Evolutionary conservation across 2,329 filamentous ascomycete genomes (phyloP), one percentile per base, ranked within the genome.

Genomic region (Trichoderma hamatum): DNA sequence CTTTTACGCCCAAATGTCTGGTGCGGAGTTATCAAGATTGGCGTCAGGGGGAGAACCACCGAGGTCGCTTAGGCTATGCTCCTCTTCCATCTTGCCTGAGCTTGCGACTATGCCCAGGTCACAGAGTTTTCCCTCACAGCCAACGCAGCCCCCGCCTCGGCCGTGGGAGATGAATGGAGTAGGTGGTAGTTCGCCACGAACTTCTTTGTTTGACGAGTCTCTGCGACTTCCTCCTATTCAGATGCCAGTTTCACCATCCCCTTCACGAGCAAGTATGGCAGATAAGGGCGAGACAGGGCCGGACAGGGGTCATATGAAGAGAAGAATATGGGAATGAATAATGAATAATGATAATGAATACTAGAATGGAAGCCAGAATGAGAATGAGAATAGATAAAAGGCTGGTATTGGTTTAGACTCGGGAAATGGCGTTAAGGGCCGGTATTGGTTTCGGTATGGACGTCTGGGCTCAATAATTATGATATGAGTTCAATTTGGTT

Each of bases 61-160:
- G 36, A 60, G 51, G 2, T 51, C 65, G 7, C 70, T 72, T 63
- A 73, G 74, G 14, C 69, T 71, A 13, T 77, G 77, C 51, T 70
- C 73, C 2, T 69, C 72, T 1, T 73, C 76, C 10, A 71, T 75
- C 26, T 67, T 79, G 24, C 76, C 78, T 4, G 78, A 80, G 46
- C 72, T 75, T 13, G 75, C 75, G 24, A 72, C 65, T 39, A 69
- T 78, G 28, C 78, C 77, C 4, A 73, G 78, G 69, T 77, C 78
- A 16, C 76, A 76, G 55, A 76, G 76, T 56, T 79, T 80, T 7
- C 80, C 84, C 6, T 34, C 43, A 14, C 60, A 51, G 24, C 30
- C 46, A 26, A 86, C 89, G 83, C 82, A 84, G 14, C 86, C 88
- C 26, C 86, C 86, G 32, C 85, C 87, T 32, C 81, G 85, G 9